A percentile compares a stretch with the other conserved stretches of the same genome.
phyloP scores from a whole-genome alignment of 2,329 filamentous ascomycete species.

The Colletotrichum phormii region DNA sequence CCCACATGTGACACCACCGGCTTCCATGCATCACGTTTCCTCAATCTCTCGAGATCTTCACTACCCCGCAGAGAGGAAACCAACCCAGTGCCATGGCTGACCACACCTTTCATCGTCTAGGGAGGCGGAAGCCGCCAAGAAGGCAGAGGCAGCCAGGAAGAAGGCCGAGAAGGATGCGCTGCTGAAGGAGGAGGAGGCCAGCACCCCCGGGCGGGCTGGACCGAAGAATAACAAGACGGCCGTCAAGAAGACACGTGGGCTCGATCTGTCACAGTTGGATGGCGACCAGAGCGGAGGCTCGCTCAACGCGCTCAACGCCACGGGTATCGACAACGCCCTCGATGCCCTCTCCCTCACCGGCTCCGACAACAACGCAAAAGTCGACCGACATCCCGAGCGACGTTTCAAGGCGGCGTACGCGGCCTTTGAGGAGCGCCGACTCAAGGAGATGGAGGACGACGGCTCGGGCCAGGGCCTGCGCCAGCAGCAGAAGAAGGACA shows the following conservation, averaged over 20 bases:
- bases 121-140: slow-evolving; percentile 86
- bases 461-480: slow-evolving; percentile 78
- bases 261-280: slow-evolving; percentile 83
- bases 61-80: slow-evolving; percentile 6
- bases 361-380: slow-evolving; percentile 68
- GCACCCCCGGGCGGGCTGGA: slow-evolving; percentile 64
- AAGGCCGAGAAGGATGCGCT: slow-evolving; percentile 93
- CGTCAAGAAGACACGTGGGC: slow-evolving; percentile 76
- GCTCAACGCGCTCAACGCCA: slow-evolving; percentile 76
- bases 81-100: slow-evolving; percentile 22
- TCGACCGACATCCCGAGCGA: slow-evolving; percentile 90
- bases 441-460: slow-evolving; percentile 88
- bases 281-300: slow-evolving; percentile 55
- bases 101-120: slow-evolving; percentile 56
- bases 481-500: slow-evolving; percentile 85
- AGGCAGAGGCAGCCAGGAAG: slow-evolving; percentile 83
- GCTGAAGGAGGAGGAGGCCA: slow-evolving; percentile 84
- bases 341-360: slow-evolving; percentile 81
- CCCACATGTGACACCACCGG: background rate
- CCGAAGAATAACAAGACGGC: slow-evolving; percentile 78
- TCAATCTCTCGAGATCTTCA: slow-evolving; percentile 9
- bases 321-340: slow-evolving; percentile 92
- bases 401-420: slow-evolving; percentile 88
- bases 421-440: slow-evolving; percentile 82
- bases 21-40: slow-evolving; percentile 4